Evolutionary conservation across 805 yeast species (phyloP).

Genomic region (Hanseniaspora clermontiae): DNA sequence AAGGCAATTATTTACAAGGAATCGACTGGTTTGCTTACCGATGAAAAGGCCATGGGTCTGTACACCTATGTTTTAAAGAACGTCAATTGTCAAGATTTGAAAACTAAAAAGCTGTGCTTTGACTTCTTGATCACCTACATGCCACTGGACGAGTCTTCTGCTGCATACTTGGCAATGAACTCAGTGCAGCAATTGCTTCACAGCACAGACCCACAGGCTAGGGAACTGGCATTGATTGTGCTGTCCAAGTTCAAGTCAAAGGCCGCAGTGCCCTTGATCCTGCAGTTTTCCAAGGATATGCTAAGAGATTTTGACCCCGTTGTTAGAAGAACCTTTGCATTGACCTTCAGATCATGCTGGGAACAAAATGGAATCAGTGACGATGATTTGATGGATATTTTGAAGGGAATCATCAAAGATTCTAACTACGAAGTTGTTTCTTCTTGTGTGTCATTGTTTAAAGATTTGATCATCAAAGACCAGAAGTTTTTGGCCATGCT

Average conservation of each 20-base stretch:
- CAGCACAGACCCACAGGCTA: conserved; percentile 53
- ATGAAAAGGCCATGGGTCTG: conserved; percentile 32
- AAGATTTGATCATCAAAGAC: conserved; percentile 39
- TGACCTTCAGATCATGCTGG: conserved; percentile 53
- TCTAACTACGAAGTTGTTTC: conserved; percentile 54
- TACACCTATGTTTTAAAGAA: conserved; percentile 87
- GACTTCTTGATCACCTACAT: conserved; percentile 64
- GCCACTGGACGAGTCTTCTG: conserved; percentile 62
- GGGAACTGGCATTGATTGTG: conserved; percentile 66
- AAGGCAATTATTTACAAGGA: conserved; percentile 39
- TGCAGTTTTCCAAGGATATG: conserved; percentile 58
- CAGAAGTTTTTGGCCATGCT: conserved; percentile 41
- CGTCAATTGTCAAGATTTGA: conserved; percentile 52
- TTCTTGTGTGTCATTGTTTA: conserved; percentile 48
- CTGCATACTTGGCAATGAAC: conserved; percentile 80
- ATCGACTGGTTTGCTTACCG: conserved; percentile 30
- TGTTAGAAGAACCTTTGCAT: conserved; percentile 58
- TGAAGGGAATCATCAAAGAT: conserved; percentile 52
- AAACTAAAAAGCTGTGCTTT: conserved; percentile 63
- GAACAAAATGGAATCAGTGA: conserved; percentile 23
- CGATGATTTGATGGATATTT: conserved; percentile 37
- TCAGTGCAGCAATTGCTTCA: conserved; percentile 74
- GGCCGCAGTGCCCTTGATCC: conserved; percentile 66
- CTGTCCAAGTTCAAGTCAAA: conserved; percentile 74
- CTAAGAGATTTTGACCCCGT: conserved; percentile 57